Conservation (phyloP, 129 eudicot species). For the Pittosporum tobira region DNA sequence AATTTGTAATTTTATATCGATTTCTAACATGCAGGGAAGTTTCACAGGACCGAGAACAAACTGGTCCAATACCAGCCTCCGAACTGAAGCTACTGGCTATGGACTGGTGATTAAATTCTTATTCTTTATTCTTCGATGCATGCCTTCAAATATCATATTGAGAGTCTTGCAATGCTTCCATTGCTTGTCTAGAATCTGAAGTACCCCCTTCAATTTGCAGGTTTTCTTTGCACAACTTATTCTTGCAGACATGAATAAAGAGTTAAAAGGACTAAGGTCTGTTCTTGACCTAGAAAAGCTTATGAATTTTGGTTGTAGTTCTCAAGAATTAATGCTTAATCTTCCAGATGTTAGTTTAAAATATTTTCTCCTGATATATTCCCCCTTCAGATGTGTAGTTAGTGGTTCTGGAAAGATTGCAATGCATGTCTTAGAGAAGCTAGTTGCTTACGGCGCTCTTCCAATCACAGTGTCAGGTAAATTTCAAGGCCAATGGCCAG, state of each 20-base stretch:
- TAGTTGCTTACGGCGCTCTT: constrained; percentile 80
- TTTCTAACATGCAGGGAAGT: constrained; percentile 62
- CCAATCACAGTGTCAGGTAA: constrained; percentile 97
- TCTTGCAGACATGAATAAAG: constrained; percentile 91
- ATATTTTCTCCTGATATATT: constrained; percentile 11
- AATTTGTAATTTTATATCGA: not conserved
- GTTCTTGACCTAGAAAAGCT: constrained; percentile 13
- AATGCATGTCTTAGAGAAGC: constrained; percentile 95
- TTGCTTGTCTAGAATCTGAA: constrained; percentile 9
- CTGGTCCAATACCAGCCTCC: constrained; percentile 93
- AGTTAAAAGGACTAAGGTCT: constrained; percentile 91
- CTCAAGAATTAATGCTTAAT: not conserved
- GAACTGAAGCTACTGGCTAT: constrained; percentile 98
- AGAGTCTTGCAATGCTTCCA: not conserved
- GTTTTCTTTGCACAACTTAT: constrained; percentile 94
- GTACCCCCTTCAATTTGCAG: constrained; percentile 37
- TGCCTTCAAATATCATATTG: not conserved
- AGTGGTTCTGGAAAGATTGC: constrained; percentile 99
- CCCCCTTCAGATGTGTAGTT: constrained; percentile 66
- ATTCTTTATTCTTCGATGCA: not conserved
- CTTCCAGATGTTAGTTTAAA: not conserved
- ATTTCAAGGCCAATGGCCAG: not conserved
- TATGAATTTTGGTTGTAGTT: not conserved
- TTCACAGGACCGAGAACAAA: constrained; percentile 85
- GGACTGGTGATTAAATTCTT: constrained; percentile 47